Evolutionary conservation across 2,329 filamentous ascomycete genomes (phyloP).

Genomic region (Penicillium sp.): DNA sequence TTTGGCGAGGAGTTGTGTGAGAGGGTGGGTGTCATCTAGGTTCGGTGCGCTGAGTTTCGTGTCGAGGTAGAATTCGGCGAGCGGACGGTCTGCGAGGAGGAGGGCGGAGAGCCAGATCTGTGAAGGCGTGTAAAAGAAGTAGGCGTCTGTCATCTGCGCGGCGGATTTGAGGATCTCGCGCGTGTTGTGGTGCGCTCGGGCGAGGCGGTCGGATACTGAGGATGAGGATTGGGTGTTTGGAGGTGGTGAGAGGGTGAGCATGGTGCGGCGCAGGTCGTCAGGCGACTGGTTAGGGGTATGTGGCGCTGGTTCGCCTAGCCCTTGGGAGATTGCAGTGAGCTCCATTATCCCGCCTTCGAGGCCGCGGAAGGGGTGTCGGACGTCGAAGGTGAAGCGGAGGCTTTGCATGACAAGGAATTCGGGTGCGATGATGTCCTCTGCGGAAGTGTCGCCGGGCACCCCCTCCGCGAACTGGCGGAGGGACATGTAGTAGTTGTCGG

Average conservation of each 20-base stretch:
- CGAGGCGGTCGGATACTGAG: slow-evolving; percentile 53
- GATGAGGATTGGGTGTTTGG: slow-evolving; percentile 27
- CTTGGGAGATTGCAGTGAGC: slow-evolving; percentile 69
- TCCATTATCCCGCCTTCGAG: slow-evolving; percentile 88
- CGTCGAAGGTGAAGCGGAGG: slow-evolving; percentile 89
- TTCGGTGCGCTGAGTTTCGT: slow-evolving; percentile 43
- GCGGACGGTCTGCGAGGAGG: slow-evolving; percentile 68
- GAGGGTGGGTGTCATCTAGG: slow-evolving; percentile 23
- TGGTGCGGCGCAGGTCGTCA: slow-evolving; percentile 34
- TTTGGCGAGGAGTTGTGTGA: slow-evolving; percentile 42
- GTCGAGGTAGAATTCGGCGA: slow-evolving; percentile 51
- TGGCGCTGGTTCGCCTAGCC: slow-evolving; percentile 54
- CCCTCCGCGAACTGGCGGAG: slow-evolving; percentile 69
- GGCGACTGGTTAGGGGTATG: slow-evolving; percentile 36
- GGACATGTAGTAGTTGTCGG: slow-evolving; percentile 79
- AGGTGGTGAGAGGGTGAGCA: slow-evolving; percentile 38
- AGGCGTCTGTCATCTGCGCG: slow-evolving; percentile 88
- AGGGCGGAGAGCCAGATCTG: slow-evolving; percentile 91
- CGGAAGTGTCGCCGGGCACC: slow-evolving; percentile 71
- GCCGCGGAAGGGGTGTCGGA: slow-evolving; percentile 86
- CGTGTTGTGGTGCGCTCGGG: slow-evolving; percentile 72
- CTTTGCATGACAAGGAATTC: slow-evolving; percentile 94
- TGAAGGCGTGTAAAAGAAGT: slow-evolving; percentile 92
- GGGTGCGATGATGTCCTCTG: slow-evolving; percentile 83
- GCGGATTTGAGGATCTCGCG: slow-evolving; percentile 77